A percentile compares a stretch with the other conserved stretches of the same genome.
Evolutionary conservation across 2,329 filamentous ascomycete species (phyloP).

Genomic region (Ophiocordyceps camponoti-leonardi): DNA sequence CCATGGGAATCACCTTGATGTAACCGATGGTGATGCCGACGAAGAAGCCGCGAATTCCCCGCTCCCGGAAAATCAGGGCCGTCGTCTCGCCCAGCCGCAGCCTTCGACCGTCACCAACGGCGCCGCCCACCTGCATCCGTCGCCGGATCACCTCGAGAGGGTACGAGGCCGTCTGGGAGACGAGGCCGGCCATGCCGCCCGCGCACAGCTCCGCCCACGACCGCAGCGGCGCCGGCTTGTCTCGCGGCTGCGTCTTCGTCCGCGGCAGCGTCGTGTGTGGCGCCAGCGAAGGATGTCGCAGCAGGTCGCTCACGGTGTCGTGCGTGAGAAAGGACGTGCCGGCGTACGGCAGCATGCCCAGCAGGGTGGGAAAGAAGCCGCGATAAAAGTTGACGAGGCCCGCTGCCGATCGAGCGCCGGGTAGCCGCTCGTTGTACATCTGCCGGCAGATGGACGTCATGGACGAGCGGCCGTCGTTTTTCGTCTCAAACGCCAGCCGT

Average conservation of each 20-base stretch:
- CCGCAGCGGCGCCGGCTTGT: conserved; percentile 55
- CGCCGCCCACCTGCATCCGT: conserved; percentile 91
- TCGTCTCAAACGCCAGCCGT: conserved; percentile 87
- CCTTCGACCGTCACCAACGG: conserved; percentile 75
- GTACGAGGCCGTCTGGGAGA: conserved; percentile 86
- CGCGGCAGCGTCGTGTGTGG: conserved; percentile 59
- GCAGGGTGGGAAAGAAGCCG: conserved; percentile 74
- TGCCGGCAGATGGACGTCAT: conserved; percentile 62
- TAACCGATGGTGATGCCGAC: conserved; percentile 91
- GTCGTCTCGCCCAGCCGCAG: conserved; percentile 67
- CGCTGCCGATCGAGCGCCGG: conserved; percentile 16
- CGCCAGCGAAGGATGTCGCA: conserved; percentile 52
- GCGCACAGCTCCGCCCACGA: conserved; percentile 77
- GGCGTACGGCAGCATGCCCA: conserved; percentile 94
- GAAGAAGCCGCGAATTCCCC: conserved; percentile 70
- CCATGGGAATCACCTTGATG: conserved; percentile 84
- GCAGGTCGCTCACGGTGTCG: conserved; percentile 71
- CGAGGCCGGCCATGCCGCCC: conserved; percentile 71
- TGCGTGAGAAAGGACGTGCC: conserved; percentile 92
- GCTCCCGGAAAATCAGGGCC: conserved; percentile 55
- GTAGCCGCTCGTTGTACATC: conserved; percentile 66
- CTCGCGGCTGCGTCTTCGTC: conserved; percentile 31
- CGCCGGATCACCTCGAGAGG: conserved; percentile 83
- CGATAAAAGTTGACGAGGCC: conserved; percentile 88
- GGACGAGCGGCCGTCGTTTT: conserved; percentile 49